Evolutionary conservation across 148 eudicot genomes (phyloP).

Genomic region (Heliamphora exappendiculata): DNA sequence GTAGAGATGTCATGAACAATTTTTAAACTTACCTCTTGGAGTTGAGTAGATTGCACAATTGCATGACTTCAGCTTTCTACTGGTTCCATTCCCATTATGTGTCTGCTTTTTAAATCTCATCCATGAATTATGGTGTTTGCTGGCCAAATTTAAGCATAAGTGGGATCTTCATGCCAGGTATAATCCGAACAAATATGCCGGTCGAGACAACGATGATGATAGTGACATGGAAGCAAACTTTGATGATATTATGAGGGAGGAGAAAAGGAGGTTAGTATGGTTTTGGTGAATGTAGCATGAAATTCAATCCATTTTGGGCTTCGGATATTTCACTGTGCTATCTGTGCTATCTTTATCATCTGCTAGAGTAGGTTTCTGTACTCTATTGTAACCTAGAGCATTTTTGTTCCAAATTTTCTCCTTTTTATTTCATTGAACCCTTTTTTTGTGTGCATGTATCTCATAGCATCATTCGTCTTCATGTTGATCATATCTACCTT

Average conservation of each 20-base stretch:
- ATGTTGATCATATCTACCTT: too few relatives aligned
- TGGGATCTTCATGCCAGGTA: constrained; percentile 32
- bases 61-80: neutral
- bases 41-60: neutral
- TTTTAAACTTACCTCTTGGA: neutral
- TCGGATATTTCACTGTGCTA: neutral
- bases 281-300: neutral
- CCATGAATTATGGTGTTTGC: neutral
- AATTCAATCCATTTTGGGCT: neutral
- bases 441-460: neutral
- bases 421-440: too few relatives aligned
- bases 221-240: constrained; percentile 69
- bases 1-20: neutral
- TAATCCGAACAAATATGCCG: constrained; percentile 35
- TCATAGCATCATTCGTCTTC: too few relatives aligned
- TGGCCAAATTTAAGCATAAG: neutral
- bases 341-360: neutral
- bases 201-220: constrained; percentile 33
- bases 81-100: neutral
- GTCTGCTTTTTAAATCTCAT: neutral
- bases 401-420: too few relatives aligned
- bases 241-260: constrained; percentile 50
- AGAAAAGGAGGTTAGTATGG: constrained; percentile 56
- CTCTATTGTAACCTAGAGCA: neutral
- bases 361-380: neutral